A percentile compares a stretch with the other conserved stretches of the same genome.
phyloP scores from a whole-genome alignment of 352 stramenopile species.

The Phytophthora quininea region DNA sequence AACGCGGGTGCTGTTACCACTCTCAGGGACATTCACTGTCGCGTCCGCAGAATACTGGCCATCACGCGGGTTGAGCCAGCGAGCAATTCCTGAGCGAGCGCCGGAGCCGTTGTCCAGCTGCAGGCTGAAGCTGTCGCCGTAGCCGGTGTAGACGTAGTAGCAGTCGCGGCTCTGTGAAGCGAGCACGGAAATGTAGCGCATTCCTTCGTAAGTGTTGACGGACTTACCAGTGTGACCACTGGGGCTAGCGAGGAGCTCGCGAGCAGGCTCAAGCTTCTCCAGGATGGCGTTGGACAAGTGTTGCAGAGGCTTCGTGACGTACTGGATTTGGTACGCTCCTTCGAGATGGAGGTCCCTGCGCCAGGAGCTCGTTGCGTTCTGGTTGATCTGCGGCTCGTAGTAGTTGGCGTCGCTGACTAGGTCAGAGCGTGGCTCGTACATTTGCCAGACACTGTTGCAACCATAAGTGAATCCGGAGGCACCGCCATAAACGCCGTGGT shows the following conservation, averaged over 20 bases:
- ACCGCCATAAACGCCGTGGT: slow-evolving; percentile 17
- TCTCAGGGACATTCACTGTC: slow-evolving; percentile 3
- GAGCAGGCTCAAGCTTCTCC: slow-evolving; percentile 18
- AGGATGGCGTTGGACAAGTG: background rate
- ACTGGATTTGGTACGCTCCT: slow-evolving; percentile 17
- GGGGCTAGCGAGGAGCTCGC: slow-evolving; percentile 1
- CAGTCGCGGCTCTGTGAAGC: slow-evolving; percentile 4
- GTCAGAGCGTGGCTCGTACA: slow-evolving; percentile 12
- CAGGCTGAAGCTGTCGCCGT: slow-evolving; percentile 11
- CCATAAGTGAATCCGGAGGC: slow-evolving; percentile 20
- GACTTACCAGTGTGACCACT: slow-evolving; percentile 5
- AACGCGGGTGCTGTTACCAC: background rate
- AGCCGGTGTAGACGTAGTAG: slow-evolving; percentile 17
- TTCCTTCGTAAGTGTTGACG: slow-evolving; percentile 18
- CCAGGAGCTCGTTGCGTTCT: slow-evolving; percentile 11
- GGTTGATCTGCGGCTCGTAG: slow-evolving; percentile 21
- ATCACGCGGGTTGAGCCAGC: slow-evolving; percentile 10
- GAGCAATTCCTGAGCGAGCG: background rate
- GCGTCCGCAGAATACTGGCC: slow-evolving; percentile 5
- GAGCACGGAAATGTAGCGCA: slow-evolving; percentile 18
- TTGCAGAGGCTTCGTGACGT: slow-evolving; percentile 23
- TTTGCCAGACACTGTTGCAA: slow-evolving; percentile 19
- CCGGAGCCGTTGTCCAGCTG: slow-evolving; percentile 3
- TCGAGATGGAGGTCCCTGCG: slow-evolving; percentile 16
- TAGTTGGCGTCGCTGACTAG: slow-evolving; percentile 10